Evolutionary conservation across 139 green algal species (phyloP).

Genomic region (Haematococcus sp.): DNA sequence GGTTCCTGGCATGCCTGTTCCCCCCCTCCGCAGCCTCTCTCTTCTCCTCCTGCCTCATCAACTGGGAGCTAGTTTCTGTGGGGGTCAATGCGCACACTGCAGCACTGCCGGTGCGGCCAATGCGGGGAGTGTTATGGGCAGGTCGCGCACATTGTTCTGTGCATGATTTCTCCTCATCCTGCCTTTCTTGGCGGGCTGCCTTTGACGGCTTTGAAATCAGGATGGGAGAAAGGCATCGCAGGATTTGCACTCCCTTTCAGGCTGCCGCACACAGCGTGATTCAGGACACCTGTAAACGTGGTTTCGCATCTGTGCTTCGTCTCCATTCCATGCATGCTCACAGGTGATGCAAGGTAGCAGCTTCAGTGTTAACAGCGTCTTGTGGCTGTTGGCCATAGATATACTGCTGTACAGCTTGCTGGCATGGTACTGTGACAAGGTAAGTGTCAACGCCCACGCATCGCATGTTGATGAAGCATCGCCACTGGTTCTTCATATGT

Average conservation of each 20-base stretch:
- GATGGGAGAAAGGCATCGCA: too few species aligned
- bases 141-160: background rate
- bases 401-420: constrained; percentile 53
- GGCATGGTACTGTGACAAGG: constrained; percentile 72
- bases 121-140: background rate
- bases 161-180: too few species aligned
- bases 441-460: constrained; percentile 5
- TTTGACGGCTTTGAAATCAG: background rate
- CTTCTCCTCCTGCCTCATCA: constrained; percentile 65
- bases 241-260: too few species aligned
- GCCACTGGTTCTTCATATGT: too few species aligned
- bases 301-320: too few species aligned
- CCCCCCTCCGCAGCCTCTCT: constrained; percentile 71
- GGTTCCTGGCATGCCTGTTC: constrained; percentile 64
- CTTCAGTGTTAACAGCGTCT: constrained; percentile 57
- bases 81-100: constrained; percentile 15
- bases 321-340: too few species aligned
- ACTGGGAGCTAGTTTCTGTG: constrained; percentile 53
- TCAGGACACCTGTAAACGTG: too few species aligned
- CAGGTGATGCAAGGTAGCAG: constrained; percentile 21
- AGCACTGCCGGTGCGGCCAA: constrained; percentile 2
- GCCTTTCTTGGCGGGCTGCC: too few species aligned
- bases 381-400: constrained; percentile 62
- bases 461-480: too few species aligned
- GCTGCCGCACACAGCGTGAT: too few species aligned